Evolutionary conservation across 2,329 filamentous ascomycete species (phyloP), one percentile per base, ranked within the genome.

Genomic region (Graphilbum ipis-grandicollis): DNA sequence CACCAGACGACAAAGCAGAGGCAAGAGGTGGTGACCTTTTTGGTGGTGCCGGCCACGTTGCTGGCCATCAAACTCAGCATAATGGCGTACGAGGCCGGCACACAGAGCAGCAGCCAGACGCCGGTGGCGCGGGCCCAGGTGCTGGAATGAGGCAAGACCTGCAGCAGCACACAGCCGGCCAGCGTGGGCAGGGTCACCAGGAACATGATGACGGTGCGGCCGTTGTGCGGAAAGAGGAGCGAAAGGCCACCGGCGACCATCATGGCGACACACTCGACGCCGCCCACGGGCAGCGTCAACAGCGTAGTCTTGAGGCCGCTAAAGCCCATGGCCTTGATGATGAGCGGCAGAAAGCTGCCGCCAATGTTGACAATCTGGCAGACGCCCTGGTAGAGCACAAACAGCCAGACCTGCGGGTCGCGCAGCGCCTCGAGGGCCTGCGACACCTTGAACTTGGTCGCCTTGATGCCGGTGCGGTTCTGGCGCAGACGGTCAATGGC

Each of bases 11-110:
- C 56, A 54, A 71, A 75, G 3, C 74, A 57, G 39, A 72, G 62
- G 2, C 66, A 69, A 19, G 71, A 73, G n/a, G 69, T 70, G 23
- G 74, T 65, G 34, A 75, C 69, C 48, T 77, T 74, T 48, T 75
- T 75, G 1, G 69, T 72, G 42, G 73, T 68, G 0, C 70, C 69
- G 2, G 57, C 60, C 0, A 59, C 62, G 44, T 68, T 68, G 21
- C 60, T 60, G 0, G 62, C 64, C 35, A 60, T 59, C 36, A 66
- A 55, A 10, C 33, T 21, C 2, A 34, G 15, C 12, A n/a, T 19
- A 22, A 34, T 19, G 12, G 22, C 23, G 22, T 34, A 34, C 9
- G 33, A 26, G 7, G 18, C 9, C 6, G 34, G 34, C 22, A 35
- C 26, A 13, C 26, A 28, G 6, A 28, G 26, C 26, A 28, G 26